phyloP scores from a whole-genome alignment of 768 basidiomycete genomes.

The Boletus pseudopeckii region DNA sequence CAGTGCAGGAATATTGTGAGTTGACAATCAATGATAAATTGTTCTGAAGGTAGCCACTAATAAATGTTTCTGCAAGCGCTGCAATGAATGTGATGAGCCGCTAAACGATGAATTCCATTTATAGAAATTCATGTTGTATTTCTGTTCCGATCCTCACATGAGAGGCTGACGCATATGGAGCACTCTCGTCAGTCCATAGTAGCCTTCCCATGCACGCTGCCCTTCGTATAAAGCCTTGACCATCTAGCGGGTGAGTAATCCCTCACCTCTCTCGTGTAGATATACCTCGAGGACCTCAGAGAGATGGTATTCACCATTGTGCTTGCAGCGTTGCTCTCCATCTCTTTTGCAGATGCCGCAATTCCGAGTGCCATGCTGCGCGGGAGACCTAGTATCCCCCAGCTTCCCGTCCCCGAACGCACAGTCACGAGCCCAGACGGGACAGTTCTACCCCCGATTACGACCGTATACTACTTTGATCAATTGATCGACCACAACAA shows the following conservation, averaged over 20 bases:
- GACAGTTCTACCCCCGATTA: conserved; percentile 23
- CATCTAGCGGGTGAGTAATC: neutral
- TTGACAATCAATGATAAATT: no score
- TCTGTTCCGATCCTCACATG: neutral
- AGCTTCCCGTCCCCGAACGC: conserved; percentile 9
- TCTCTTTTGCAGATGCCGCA: conserved; percentile 18
- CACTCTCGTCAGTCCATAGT: conserved; percentile 1
- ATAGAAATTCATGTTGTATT: neutral
- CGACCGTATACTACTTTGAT: conserved; percentile 30
- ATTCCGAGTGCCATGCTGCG: conserved; percentile 21
- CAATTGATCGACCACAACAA: conserved; percentile 44
- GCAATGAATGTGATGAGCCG: neutral
- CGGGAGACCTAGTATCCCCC: conserved; percentile 14
- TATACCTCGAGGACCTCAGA: neutral
- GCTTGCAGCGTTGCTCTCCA: conserved; percentile 8
- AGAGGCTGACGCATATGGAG: conserved; percentile 5
- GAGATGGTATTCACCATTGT: conserved; percentile 11
- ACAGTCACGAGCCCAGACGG: conserved; percentile 20
- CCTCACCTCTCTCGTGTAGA: neutral
- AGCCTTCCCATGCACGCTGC: conserved; percentile 3
- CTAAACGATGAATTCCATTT: neutral
- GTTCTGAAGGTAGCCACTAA: no score
- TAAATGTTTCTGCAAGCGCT: no score
- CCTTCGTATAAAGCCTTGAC: conserved; percentile 5
- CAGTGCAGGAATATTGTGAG: no score